phyloP scores from a whole-genome alignment of 768 basidiomycete genomes.

The Rhizopogon vinicolor region DNA sequence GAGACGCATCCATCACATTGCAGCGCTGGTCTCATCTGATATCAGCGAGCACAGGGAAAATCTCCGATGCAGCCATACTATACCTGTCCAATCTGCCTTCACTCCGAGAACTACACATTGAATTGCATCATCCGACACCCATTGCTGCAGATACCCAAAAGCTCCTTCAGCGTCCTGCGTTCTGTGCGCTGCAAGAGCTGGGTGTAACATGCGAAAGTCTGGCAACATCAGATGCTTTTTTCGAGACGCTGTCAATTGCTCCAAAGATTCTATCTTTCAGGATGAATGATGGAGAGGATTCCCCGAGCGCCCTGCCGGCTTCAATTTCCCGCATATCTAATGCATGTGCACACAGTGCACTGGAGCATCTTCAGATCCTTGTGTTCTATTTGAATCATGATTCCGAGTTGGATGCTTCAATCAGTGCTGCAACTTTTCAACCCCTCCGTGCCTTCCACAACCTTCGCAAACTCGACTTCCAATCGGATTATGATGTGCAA shows the following conservation, averaged over 20 bases:
- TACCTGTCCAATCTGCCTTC: neutral
- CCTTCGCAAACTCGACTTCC: neutral
- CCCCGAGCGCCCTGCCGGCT: neutral
- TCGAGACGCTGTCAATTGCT: neutral
- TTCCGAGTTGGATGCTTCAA: too few species aligned
- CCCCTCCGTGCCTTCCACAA: neutral
- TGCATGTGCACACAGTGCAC: neutral
- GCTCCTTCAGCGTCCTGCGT: neutral
- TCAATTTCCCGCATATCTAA: neutral
- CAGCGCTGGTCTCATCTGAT: neutral
- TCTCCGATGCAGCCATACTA: neutral
- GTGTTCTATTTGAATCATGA: accelerated
- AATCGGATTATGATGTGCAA: neutral
- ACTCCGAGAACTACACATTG: neutral
- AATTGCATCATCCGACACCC: neutral
- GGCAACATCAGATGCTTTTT: neutral
- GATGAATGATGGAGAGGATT: too few species aligned
- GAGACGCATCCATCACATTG: neutral
- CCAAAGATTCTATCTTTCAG: neutral
- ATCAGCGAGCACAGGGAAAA: neutral
- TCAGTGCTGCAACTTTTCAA: neutral
- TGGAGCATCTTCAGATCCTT: neutral
- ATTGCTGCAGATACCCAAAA: neutral
- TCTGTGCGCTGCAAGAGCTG: neutral
- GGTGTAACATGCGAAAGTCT: neutral